Base-by-base conservation (phyloP, 2,329 filamentous ascomycete genomes). In the Xenoacremonium recifei region DNA sequence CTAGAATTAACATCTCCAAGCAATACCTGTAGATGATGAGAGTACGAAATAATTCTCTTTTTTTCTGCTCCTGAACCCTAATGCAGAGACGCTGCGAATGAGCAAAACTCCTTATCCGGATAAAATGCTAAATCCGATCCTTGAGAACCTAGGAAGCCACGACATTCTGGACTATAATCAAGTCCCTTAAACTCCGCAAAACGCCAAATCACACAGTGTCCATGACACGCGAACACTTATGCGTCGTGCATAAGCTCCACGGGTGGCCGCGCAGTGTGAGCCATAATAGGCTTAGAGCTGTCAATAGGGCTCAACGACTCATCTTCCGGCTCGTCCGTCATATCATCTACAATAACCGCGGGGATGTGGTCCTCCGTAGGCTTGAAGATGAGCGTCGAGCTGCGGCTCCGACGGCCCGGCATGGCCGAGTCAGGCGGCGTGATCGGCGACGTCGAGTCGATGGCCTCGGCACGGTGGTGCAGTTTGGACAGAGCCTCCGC, bases 281-380 rank as follows among this genome's bases (percentile, higher is more conserved):
- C 75, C 65, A 75, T 60, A 48, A 82, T 77, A 16, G 76, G 70
- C 54, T 69, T 73, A 17, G 57, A 55, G 47, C 42, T 60, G 40
- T 71, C 61, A 37, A 73, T 53, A 13, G 71, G 65, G 58, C 70
- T 70, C 48, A 73, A 39, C 7, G 23, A 17, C 29, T 39, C 57
- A 31, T 65, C 66, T 21, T 68, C 65, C 3, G 73, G 73, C 47
- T 72, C 75, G 48, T 80, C 77, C 12, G 81, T 84, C 71, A 82
- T 80, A 58, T 86, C 82, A 55, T 85, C 80, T 11, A 86, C 81
- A 27, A 79, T 76, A 47, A 86, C 83, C 27, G 79, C 80, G 3
- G 83, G 83, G 54, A 86, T 68, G 16, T 75, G 75, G 50, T 78
- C 70, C 48, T 76, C 71, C n/a, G 69, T 67, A 1, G 82, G 81